Conservation (phyloP, 148 eudicot genomes). For the Fagopyrum homotropicum region DNA sequence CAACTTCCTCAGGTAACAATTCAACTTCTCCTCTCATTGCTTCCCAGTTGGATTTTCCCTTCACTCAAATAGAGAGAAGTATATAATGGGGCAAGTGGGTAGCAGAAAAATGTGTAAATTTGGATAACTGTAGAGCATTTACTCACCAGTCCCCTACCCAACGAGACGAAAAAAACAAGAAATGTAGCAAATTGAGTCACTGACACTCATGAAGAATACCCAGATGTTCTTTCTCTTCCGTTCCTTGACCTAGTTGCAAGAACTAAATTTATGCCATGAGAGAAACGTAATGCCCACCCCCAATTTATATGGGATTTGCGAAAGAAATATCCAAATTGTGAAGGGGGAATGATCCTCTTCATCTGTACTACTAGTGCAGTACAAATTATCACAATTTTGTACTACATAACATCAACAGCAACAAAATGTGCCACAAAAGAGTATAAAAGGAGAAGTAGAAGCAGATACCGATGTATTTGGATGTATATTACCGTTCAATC, state of each 20-base stretch:
- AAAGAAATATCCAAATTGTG: not conserved
- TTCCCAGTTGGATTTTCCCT: not conserved
- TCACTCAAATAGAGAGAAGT: not conserved
- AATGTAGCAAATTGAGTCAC: not conserved
- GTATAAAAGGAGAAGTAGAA: not conserved
- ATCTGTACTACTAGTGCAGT: slow-evolving; percentile 3
- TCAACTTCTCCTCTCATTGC: slow-evolving; percentile 8
- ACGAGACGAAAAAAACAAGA: not conserved
- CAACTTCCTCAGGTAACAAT: not conserved
- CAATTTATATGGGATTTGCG: not conserved
- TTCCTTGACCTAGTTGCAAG: not conserved
- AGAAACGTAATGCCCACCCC: not conserved
- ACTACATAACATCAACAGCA: slow-evolving; percentile 1
- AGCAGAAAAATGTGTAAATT: not conserved
- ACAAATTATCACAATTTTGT: not conserved
- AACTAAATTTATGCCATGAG: not conserved
- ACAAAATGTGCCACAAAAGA: not conserved
- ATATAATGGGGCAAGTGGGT: not conserved
- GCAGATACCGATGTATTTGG: not conserved
- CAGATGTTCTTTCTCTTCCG: not conserved
- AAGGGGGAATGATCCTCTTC: not conserved
- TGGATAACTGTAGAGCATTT: not conserved
- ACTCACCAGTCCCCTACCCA: not conserved
- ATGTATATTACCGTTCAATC: not conserved
- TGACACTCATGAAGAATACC: not conserved